These are phyloP conservation scores for Petunia axillaris DNA, from an alignment of 257 asterid genomes.

Conservation along the genomic window DNA sequence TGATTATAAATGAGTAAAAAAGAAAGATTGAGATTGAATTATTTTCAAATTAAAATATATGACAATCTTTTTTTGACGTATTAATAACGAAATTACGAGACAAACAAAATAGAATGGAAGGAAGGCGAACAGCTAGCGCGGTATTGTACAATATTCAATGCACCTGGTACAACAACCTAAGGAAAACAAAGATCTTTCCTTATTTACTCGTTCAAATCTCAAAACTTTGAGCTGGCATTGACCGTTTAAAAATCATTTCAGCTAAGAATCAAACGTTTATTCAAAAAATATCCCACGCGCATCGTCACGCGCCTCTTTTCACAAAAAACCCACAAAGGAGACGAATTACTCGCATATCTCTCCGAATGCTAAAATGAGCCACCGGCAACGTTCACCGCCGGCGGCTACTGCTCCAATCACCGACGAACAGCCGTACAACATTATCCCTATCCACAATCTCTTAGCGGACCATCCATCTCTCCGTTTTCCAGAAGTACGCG, in stretches of 20 bases:
- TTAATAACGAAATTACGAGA: too few relatives aligned
- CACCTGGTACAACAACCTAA: too few relatives aligned
- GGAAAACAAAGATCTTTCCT: not conserved
- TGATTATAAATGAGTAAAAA: too few relatives aligned
- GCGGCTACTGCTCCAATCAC: slow-evolving; percentile 31
- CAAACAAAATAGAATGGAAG: too few relatives aligned
- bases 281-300: slow-evolving; percentile 24
- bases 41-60: too few relatives aligned
- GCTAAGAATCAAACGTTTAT: not conserved
- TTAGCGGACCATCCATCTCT: slow-evolving; percentile 95
- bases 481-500: slow-evolving; percentile 93
- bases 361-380: slow-evolving; percentile 58
- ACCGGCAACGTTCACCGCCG: slow-evolving; percentile 48
- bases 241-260: not conserved
- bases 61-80: too few relatives aligned
- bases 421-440: slow-evolving; percentile 55
- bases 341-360: slow-evolving; percentile 35
- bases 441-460: slow-evolving; percentile 83
- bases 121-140: too few relatives aligned
- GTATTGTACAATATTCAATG: too few relatives aligned
- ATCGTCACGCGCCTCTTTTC: not conserved
- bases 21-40: too few relatives aligned
- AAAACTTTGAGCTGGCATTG: not conserved
- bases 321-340: not conserved
- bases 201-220: not conserved